Evolutionary conservation across 768 basidiomycete genomes (phyloP).

Genomic region (Leccinum arenicola): DNA sequence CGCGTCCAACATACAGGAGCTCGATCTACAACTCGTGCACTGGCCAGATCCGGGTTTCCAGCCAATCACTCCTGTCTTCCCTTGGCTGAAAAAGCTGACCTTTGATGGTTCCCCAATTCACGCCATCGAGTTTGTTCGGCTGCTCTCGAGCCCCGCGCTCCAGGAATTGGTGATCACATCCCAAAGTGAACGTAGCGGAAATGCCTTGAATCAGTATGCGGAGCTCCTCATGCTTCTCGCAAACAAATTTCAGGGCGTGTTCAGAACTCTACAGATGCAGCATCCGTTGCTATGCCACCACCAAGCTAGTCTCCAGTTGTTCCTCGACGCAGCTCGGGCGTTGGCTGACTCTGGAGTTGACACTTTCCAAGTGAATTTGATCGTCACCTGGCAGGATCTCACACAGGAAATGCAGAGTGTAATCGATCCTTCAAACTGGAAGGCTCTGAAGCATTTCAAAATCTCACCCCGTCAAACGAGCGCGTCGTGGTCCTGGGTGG

Average conservation of each 20-base stretch:
- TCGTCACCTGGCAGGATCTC: slow-evolving; percentile 18
- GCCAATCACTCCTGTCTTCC: slow-evolving; percentile 19
- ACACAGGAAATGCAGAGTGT: slow-evolving; percentile 19
- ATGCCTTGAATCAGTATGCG: slow-evolving; percentile 10
- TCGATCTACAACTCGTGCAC: slow-evolving; percentile 23
- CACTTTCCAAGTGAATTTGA: slow-evolving; percentile 14
- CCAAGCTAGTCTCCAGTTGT: slow-evolving; percentile 13
- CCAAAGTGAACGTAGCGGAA: slow-evolving; percentile 15
- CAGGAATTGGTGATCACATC: slow-evolving; percentile 17
- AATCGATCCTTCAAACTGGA: slow-evolving; percentile 22
- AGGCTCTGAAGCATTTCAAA: slow-evolving; percentile 11
- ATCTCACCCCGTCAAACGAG: slow-evolving; percentile 11
- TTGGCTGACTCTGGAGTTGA: slow-evolving; percentile 14
- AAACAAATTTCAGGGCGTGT: slow-evolving; percentile 20
- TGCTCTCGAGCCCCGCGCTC: slow-evolving; percentile 18
- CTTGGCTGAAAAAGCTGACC: slow-evolving; percentile 20
- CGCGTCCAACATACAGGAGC: slow-evolving; percentile 16
- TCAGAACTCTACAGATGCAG: slow-evolving; percentile 19
- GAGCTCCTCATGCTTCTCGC: slow-evolving; percentile 21
- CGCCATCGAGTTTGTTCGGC: slow-evolving; percentile 19
- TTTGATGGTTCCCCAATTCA: slow-evolving; percentile 21
- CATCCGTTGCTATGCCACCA: slow-evolving; percentile 16
- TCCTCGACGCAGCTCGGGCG: slow-evolving; percentile 17
- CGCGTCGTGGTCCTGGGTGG: slow-evolving; percentile 15
- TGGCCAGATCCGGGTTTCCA: slow-evolving; percentile 23